phyloP scores from a whole-genome alignment of 495 filamentous ascomycete genomes.

The Hyaloscypha finlandica region DNA sequence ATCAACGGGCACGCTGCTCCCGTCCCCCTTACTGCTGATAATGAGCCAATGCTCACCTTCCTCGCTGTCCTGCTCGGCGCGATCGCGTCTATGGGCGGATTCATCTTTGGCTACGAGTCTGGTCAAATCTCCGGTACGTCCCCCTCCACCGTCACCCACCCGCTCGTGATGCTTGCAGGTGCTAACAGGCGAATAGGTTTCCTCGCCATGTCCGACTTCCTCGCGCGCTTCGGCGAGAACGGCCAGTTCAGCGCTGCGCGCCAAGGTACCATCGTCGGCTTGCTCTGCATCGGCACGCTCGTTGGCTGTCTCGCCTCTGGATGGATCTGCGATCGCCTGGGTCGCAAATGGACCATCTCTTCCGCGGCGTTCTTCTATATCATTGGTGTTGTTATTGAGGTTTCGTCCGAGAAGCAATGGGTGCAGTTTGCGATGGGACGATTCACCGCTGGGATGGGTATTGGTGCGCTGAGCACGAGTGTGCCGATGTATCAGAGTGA shows the following conservation, averaged over 20 bases:
- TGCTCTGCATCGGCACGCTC: conserved; percentile 68
- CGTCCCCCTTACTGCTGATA: not conserved
- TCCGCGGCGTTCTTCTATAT: conserved; percentile 64
- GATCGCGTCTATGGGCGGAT: conserved; percentile 70
- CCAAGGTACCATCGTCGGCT: conserved; percentile 55
- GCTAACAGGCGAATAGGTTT: conserved; percentile 42
- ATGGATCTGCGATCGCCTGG: conserved; percentile 51
- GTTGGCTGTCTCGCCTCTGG: conserved; percentile 67
- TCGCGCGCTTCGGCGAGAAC: conserved; percentile 47
- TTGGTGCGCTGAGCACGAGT: conserved; percentile 55
- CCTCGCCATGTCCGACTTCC: conserved; percentile 60
- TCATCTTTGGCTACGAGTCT: conserved; percentile 81
- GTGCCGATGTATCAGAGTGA: conserved; percentile 86
- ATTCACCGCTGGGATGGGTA: conserved; percentile 58
- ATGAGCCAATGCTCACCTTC: conserved; percentile 33
- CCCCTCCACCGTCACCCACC: conserved; percentile 1
- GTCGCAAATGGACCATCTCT: conserved; percentile 49
- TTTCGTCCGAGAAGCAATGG: conserved; percentile 53
- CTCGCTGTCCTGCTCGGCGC: conserved; percentile 43
- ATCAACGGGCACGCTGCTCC: not conserved
- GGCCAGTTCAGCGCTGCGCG: conserved; percentile 49
- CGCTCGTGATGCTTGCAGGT: not conserved
- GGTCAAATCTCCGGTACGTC: conserved; percentile 35
- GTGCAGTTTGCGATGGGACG: conserved; percentile 56
- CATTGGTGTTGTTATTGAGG: conserved; percentile 69